Conservation (phyloP, 1,139 yeast genomes). For the Saccharomycopsis phalli region DNA sequence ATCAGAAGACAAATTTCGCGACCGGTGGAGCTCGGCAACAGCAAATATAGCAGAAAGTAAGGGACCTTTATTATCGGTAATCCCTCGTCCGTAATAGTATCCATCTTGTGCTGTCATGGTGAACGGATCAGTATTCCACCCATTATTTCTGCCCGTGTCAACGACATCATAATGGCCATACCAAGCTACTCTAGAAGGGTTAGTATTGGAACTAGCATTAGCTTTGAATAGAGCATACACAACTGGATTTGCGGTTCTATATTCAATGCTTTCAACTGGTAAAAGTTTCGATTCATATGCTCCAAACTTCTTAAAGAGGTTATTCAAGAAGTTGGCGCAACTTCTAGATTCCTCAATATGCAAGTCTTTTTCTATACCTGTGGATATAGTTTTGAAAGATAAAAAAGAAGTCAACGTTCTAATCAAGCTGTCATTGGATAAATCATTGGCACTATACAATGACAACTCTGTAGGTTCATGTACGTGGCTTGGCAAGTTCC, state of each 20-base stretch:
- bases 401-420: constrained; percentile 54
- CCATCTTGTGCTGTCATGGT: constrained; percentile 70
- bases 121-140: constrained; percentile 80
- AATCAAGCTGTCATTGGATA: constrained; percentile 50
- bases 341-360: constrained; percentile 74
- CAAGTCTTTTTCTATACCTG: constrained; percentile 50
- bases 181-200: constrained; percentile 52
- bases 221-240: constrained; percentile 64
- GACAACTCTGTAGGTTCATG: constrained; percentile 1
- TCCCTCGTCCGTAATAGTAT: constrained; percentile 85
- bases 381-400: constrained; percentile 69
- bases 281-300: constrained; percentile 59
- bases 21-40: constrained; percentile 60
- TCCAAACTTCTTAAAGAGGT: constrained; percentile 59
- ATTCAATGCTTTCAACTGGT: constrained; percentile 62
- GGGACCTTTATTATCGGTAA: constrained; percentile 93
- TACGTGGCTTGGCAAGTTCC: constrained; percentile 15
- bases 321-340: constrained; percentile 71
- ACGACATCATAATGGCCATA: constrained; percentile 97
- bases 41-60: constrained; percentile 82
- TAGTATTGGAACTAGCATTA: constrained; percentile 23
- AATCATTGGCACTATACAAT: neutral
- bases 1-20: constrained; percentile 52
- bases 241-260: constrained; percentile 83
- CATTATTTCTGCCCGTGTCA: constrained; percentile 46